A percentile compares a stretch with the other conserved stretches of the same genome.
Conservation (phyloP, 257 asterid genomes). For the Schizonepeta tenuifolia region DNA sequence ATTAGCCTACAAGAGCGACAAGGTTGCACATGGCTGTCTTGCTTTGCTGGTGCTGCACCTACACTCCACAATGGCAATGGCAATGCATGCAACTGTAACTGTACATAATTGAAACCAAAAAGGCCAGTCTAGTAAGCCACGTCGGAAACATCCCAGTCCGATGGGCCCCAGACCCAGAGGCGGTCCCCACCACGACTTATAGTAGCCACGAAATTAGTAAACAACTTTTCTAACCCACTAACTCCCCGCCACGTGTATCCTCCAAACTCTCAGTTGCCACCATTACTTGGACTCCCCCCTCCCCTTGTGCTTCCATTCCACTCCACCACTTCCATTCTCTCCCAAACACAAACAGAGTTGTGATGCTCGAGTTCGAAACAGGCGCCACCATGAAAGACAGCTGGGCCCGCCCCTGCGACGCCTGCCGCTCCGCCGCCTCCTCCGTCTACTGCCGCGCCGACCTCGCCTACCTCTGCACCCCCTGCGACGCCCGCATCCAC, state of each 20-base stretch:
- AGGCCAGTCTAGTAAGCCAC: conserved; percentile 23
- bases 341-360: neutral
- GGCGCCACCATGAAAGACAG: neutral
- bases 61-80: too few species aligned
- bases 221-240: conserved; percentile 51
- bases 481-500: conserved; percentile 62
- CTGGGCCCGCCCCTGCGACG: conserved; percentile 45
- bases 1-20: too few species aligned
- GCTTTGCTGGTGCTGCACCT: too few species aligned
- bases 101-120: neutral
- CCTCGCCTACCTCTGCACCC: conserved; percentile 57
- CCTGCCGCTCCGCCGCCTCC: conserved; percentile 55
- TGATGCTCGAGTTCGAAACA: conserved; percentile 33
- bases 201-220: conserved; percentile 55
- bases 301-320: too few species aligned
- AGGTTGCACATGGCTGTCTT: neutral
- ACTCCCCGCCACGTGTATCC: conserved; percentile 50
- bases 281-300: neutral
- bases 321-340: too few species aligned
- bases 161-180: too few species aligned
- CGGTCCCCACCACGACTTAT: conserved; percentile 33
- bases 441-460: conserved; percentile 66
- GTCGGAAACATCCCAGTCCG: conserved; percentile 14
- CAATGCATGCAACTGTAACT: too few species aligned
- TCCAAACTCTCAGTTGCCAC: conserved; percentile 26